These are phyloP conservation scores for Lactifluus echinatus DNA, from an alignment of 768 basidiomycete species.

Conservation along the genomic window DNA sequence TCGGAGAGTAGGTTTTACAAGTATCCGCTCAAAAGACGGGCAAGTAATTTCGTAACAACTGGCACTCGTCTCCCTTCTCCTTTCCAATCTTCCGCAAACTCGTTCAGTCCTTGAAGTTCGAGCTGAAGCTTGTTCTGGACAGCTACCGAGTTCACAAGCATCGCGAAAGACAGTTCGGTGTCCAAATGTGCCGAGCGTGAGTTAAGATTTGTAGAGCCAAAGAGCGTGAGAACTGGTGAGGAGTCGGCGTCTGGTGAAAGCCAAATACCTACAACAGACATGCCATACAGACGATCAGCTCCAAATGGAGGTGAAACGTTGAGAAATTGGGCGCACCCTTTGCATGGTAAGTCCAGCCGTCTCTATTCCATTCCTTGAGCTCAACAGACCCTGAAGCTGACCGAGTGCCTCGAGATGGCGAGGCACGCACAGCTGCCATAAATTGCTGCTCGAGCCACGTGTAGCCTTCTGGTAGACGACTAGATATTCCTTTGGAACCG, in stretches of 20 bases:
- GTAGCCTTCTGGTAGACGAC: constrained; percentile 92
- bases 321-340: constrained; percentile 54
- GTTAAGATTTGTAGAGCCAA: constrained; percentile 93
- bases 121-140: constrained; percentile 42
- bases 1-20: constrained; percentile 32
- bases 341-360: constrained; percentile 97
- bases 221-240: constrained; percentile 65
- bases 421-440: constrained; percentile 51
- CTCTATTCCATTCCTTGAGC: constrained; percentile 79
- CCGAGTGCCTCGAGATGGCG: constrained; percentile 26
- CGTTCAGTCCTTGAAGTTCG: constrained; percentile 46
- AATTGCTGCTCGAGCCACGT: constrained; percentile 82
- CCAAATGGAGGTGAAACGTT: not conserved
- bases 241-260: constrained; percentile 48
- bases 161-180: constrained; percentile 83
- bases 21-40: constrained; percentile 61
- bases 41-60: constrained; percentile 53
- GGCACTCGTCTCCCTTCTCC: constrained; percentile 51
- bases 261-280: constrained; percentile 64
- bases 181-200: constrained; percentile 86
- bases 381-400: constrained; percentile 43
- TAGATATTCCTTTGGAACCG: constrained; percentile 81
- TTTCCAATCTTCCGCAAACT: constrained; percentile 48
- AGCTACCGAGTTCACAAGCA: constrained; percentile 52
- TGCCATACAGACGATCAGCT: not conserved